Evolutionary conservation across 192 early-diverging fungal species (phyloP).

Genomic region (Podila horticola): DNA sequence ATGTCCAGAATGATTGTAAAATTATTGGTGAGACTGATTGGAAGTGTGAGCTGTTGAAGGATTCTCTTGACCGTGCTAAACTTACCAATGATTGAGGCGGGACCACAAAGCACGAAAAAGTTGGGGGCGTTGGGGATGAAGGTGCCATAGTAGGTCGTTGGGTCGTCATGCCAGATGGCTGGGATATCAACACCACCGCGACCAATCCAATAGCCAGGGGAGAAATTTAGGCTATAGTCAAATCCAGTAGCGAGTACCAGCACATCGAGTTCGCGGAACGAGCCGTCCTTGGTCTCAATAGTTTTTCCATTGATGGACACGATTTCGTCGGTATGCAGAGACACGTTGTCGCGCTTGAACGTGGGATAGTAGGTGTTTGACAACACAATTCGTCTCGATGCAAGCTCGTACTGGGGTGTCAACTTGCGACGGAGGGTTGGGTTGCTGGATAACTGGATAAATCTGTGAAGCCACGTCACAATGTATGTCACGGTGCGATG

Average conservation of each 20-base stretch:
- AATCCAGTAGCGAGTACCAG: constrained; percentile 59
- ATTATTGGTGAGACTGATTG: background rate
- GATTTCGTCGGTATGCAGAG: constrained; percentile 37
- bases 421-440: constrained; percentile 11
- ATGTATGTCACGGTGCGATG: constrained; percentile 23
- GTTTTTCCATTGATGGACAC: constrained; percentile 32
- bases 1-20: background rate
- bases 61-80: background rate
- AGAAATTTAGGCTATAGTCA: constrained; percentile 27
- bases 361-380: constrained; percentile 33
- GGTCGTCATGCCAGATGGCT: constrained; percentile 22
- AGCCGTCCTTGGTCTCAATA: constrained; percentile 45
- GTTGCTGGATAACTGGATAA: constrained; percentile 16
- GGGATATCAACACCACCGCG: constrained; percentile 22
- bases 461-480: constrained; percentile 39
- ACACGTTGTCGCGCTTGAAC: constrained; percentile 38
- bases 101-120: constrained; percentile 44
- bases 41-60: too few species aligned
- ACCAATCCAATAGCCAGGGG: constrained; percentile 26
- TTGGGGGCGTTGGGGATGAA: constrained; percentile 39
- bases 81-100: constrained; percentile 34
- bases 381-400: constrained; percentile 22
- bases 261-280: constrained; percentile 52
- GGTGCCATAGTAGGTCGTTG: constrained; percentile 39
- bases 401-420: constrained; percentile 31